Evolutionary conservation across 306 rosid species (phyloP).

Genomic region (Vachellia collinsii): DNA sequence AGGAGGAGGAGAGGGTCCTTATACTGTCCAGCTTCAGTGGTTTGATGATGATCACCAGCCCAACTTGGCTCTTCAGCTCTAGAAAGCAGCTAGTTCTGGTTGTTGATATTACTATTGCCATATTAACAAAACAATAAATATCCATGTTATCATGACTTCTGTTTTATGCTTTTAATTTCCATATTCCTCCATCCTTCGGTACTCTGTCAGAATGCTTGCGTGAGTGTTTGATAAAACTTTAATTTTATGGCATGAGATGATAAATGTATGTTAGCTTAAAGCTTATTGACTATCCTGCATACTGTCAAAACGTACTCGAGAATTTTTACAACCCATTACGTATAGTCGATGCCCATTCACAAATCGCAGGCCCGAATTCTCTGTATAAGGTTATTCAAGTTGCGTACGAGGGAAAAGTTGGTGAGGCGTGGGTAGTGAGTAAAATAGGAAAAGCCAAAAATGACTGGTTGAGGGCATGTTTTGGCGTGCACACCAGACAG

Average conservation of each 20-base stretch:
- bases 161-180: not conserved
- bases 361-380: not conserved
- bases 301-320: not conserved
- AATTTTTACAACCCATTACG: too few species aligned
- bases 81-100: not conserved
- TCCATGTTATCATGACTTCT: not conserved
- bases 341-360: too few species aligned
- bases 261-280: not conserved
- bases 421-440: not conserved
- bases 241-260: not conserved
- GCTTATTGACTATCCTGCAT: not conserved
- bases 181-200: not conserved
- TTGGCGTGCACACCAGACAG: constrained; percentile 44
- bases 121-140: not conserved
- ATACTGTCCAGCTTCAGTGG: constrained; percentile 13
- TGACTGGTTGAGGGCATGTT: constrained; percentile 24
- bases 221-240: not conserved
- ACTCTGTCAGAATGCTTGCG: constrained; percentile 3
- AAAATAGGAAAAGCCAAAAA: constrained; percentile 14
- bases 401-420: not conserved
- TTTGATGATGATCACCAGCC: not conserved
- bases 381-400: not conserved
- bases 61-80: constrained; percentile 28
- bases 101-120: not conserved
- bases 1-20: not conserved